These are phyloP conservation scores for Globisporangium emineosum DNA, from an alignment of 352 stramenopile species.

Conservation along the genomic window DNA sequence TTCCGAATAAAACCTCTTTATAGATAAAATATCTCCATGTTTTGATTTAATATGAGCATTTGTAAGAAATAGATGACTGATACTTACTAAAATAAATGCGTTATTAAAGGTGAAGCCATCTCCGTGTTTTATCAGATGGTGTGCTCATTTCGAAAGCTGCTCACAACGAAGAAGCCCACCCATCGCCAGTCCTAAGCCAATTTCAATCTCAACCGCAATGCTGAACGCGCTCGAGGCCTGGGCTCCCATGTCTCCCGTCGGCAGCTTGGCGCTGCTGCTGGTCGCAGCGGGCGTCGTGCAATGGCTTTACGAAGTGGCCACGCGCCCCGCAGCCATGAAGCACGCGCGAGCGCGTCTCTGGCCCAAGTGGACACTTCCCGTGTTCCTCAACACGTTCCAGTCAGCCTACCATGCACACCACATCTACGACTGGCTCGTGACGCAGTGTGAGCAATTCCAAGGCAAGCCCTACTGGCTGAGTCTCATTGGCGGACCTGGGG, in stretches of 20 bases:
- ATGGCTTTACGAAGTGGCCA: slow-evolving; percentile 8
- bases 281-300: neutral
- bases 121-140: too few relatives aligned
- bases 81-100: too few relatives aligned
- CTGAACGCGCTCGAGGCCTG: neutral
- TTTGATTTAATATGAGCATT: too few relatives aligned
- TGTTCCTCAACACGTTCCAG: slow-evolving; percentile 21
- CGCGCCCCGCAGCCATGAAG: slow-evolving; percentile 8
- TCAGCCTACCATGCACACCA: slow-evolving; percentile 4
- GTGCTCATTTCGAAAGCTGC: neutral
- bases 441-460: slow-evolving; percentile 4
- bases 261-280: neutral
- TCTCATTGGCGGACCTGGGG: slow-evolving; percentile 3
- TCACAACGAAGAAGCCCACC: neutral
- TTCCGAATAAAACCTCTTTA: too few relatives aligned
- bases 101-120: too few relatives aligned
- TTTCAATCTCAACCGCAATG: too few relatives aligned
- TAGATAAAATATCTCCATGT: too few relatives aligned
- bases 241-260: neutral
- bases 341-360: slow-evolving; percentile 1
- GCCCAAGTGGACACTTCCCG: slow-evolving; percentile 14
- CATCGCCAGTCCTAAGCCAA: neutral
- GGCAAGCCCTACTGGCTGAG: slow-evolving; percentile 13
- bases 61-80: too few relatives aligned
- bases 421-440: slow-evolving; percentile 15